Evolutionary conservation across 2,329 filamentous ascomycete genomes (phyloP), one percentile per base, ranked within the genome.

Genomic region (Ceratocystis smalleyi): DNA sequence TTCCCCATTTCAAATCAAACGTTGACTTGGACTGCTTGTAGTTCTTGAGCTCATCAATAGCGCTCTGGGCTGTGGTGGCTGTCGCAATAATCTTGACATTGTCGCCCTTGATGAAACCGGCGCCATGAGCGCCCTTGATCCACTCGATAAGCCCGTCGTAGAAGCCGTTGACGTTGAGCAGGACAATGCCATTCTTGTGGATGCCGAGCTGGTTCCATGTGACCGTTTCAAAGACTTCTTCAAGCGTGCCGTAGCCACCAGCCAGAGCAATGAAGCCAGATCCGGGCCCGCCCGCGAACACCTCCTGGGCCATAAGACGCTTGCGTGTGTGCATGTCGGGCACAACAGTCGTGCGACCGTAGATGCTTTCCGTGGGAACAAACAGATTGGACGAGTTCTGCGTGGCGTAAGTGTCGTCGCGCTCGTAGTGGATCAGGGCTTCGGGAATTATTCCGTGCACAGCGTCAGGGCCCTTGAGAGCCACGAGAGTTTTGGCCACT

Each of bases 181-280:
- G 77, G 63, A 92, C 85, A 57, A 97, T 85, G 2, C 87, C 88
- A 61, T 81, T 79, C 69, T 80, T 80, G 75, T 97, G 94, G 69
- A 99, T 97, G 0, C 94, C 92, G 61, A 99, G 77, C 77, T 97
- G 94, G 74, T 96, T 97, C 91, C 94, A 99, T 10, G 89, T 95
- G 30, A 85, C 85, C 1, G 89, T 84, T 77, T 95, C 89, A 75
- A 96, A 91, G 72, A 99, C 81, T 79, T 99, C 94, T 77, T 99
- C 94, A 73, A 97, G 81, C 1, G 94, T 99, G 22, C 94, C 94
- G 74, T 92, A 99, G 0, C 94, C 94, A 54, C 92, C 92, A 64
- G 83, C 84, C 66, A 99, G 77, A 32, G 91, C 91, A 49, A 99
- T 84, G 76, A 99, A 99, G 12, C 92, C 92, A 65, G 84, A 87